A percentile compares a stretch with the other conserved stretches of the same genome.
Conservation (phyloP, 331 rosid species). For the Cydonia oblonga region DNA sequence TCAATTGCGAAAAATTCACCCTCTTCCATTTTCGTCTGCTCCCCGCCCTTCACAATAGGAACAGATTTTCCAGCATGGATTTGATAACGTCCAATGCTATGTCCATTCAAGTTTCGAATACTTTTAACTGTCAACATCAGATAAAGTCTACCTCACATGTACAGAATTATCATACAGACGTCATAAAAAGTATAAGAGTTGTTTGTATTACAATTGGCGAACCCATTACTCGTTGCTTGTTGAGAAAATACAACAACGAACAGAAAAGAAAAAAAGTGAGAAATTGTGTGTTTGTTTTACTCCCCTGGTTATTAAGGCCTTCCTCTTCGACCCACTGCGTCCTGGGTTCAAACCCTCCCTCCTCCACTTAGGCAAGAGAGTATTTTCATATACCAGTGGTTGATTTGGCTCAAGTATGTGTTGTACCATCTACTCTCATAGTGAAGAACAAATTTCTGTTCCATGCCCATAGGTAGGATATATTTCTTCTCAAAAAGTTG, state of each 20-base stretch:
- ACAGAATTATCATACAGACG: not conserved
- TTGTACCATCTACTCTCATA: not conserved
- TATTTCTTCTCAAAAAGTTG: not conserved
- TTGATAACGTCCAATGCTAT: slow-evolving; percentile 93
- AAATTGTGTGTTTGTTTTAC: not conserved
- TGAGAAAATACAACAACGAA: not conserved
- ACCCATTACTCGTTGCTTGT: not conserved
- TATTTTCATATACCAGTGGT: too few relatives aligned
- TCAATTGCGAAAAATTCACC: slow-evolving; percentile 96
- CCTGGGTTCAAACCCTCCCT: too few relatives aligned
- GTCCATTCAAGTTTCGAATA: slow-evolving; percentile 92
- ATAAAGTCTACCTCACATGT: slow-evolving; percentile 3
- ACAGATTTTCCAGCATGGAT: slow-evolving; percentile 95
- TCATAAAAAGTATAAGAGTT: not conserved
- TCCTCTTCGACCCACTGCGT: not conserved
- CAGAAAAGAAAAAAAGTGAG: not conserved
- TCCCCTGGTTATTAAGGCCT: not conserved
- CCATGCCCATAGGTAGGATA: not conserved
- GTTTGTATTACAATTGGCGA: not conserved
- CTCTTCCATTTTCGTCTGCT: slow-evolving; percentile 99
- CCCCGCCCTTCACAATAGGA: slow-evolving; percentile 98
- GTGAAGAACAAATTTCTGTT: not conserved
- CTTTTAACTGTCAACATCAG: slow-evolving; percentile 62
- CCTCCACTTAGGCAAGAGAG: too few relatives aligned
- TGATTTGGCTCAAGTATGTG: not conserved